phyloP scores from a whole-genome alignment of 768 basidiomycete genomes.

The Russula foetens region DNA sequence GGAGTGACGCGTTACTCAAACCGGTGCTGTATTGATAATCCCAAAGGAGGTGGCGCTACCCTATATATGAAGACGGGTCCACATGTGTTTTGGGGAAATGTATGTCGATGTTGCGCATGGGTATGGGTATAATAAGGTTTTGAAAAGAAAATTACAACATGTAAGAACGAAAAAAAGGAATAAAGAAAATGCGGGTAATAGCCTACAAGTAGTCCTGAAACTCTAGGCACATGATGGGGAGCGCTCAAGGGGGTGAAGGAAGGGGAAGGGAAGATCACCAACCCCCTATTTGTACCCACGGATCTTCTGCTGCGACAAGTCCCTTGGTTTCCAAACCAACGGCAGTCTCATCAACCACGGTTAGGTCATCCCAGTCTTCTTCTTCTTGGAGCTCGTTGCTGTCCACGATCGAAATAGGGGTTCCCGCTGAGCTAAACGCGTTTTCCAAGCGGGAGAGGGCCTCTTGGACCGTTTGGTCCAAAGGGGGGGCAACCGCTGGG shows the following conservation, averaged over 20 bases:
- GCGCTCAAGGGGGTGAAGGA: not conserved
- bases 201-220: not conserved
- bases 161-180: not conserved
- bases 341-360: conserved; percentile 13
- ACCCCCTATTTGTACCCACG: conserved; percentile 2
- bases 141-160: conserved; percentile 1
- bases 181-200: not conserved
- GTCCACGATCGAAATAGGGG: conserved; percentile 13
- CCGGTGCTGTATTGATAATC: no score
- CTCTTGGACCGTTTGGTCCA: conserved; percentile 9
- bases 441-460: conserved; percentile 13
- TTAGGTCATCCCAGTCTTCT: conserved; percentile 17
- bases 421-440: conserved; percentile 14
- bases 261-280: not conserved
- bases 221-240: not conserved
- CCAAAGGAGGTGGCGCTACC: no score
- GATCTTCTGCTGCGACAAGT: not conserved
- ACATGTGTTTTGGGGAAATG: not conserved
- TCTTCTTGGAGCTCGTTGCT: conserved; percentile 1
- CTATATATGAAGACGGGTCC: not conserved
- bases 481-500: not conserved
- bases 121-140: conserved; percentile 6
- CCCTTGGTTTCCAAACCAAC: conserved; percentile 3
- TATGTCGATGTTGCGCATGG: not conserved
- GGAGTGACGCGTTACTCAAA: no score